These are phyloP conservation scores for Microthyrium microscopicum DNA, from an alignment of 2,329 filamentous ascomycete species.

Conservation along the genomic window DNA sequence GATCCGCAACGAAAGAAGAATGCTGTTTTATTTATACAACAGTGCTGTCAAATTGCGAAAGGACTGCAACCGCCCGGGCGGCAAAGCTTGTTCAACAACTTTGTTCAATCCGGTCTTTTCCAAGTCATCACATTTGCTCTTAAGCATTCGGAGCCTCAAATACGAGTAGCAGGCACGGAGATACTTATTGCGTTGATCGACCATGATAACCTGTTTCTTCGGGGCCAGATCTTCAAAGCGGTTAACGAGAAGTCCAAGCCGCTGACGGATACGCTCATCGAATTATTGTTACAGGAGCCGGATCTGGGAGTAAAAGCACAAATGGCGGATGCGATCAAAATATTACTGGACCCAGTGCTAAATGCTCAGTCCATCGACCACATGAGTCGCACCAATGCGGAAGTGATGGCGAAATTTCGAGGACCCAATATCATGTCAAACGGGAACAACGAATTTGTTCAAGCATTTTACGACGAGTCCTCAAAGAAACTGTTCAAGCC, in stretches of 20 bases:
- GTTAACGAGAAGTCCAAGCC: constrained; percentile 74
- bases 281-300: constrained; percentile 75
- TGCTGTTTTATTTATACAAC: constrained; percentile 88
- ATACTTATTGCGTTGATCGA: constrained; percentile 89
- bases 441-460: constrained; percentile 72
- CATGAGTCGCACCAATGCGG: constrained; percentile 44
- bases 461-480: constrained; percentile 77
- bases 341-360: constrained; percentile 63
- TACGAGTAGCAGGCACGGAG: constrained; percentile 84
- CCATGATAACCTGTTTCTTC: constrained; percentile 87
- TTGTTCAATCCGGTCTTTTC: constrained; percentile 73
- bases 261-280: constrained; percentile 81
- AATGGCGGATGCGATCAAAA: constrained; percentile 86
- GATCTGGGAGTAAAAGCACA: constrained; percentile 92
- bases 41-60: constrained; percentile 88
- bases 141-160: constrained; percentile 64
- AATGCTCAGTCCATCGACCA: constrained; percentile 43
- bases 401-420: constrained; percentile 49
- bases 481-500: constrained; percentile 76
- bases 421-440: constrained; percentile 34
- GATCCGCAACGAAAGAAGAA: constrained; percentile 71
- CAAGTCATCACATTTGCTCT: constrained; percentile 85
- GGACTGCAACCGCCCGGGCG: constrained; percentile 74
- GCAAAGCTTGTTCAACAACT: constrained; percentile 73
- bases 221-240: constrained; percentile 81